Percentiles rank a stretch among this genome's conserved stretches.
Conservation (phyloP, 2,329 filamentous ascomycete species). For the Claviceps paspali region DNA sequence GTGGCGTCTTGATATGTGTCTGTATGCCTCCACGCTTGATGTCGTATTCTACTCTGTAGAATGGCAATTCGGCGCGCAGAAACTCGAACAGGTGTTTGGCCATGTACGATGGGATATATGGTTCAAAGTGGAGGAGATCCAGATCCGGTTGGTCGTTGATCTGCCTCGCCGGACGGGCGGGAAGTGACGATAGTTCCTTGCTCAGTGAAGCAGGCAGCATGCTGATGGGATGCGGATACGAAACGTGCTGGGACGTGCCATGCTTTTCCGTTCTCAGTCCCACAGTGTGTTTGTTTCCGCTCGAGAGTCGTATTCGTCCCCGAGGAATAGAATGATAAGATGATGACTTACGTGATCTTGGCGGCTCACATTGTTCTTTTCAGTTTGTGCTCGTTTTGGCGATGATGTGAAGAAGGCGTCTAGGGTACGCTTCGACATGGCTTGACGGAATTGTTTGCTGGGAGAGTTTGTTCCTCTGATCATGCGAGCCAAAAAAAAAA, state of each 20-base stretch:
- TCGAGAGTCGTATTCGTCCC: neutral
- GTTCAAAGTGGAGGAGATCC: slow-evolving; percentile 61
- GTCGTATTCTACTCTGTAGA: slow-evolving; percentile 60
- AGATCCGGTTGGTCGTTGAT: slow-evolving; percentile 57
- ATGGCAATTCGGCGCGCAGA: slow-evolving; percentile 54
- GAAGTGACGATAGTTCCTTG: slow-evolving; percentile 26
- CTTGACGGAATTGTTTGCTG: too few relatives aligned
- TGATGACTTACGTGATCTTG: slow-evolving; percentile 1
- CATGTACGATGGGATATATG: slow-evolving; percentile 46
- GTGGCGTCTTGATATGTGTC: slow-evolving; percentile 42
- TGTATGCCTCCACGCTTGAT: slow-evolving; percentile 51
- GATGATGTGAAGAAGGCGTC: slow-evolving; percentile 46
- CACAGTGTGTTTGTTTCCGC: neutral
- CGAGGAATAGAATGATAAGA: neutral
- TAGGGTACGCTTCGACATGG: slow-evolving; percentile 35
- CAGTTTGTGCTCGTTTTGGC: slow-evolving; percentile 10
- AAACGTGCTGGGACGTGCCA: slow-evolving; percentile 20
- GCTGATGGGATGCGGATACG: slow-evolving; percentile 36
- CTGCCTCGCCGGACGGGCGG: slow-evolving; percentile 33
- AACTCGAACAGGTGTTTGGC: slow-evolving; percentile 52
- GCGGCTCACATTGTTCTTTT: neutral
- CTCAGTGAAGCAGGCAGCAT: slow-evolving; percentile 24
- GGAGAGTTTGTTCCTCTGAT: too few relatives aligned
- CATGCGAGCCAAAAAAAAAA: too few relatives aligned
- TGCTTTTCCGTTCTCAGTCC: neutral